Base-by-base conservation (phyloP, 2,329 filamentous ascomycete species). In the Aspergillus intermedius region DNA sequence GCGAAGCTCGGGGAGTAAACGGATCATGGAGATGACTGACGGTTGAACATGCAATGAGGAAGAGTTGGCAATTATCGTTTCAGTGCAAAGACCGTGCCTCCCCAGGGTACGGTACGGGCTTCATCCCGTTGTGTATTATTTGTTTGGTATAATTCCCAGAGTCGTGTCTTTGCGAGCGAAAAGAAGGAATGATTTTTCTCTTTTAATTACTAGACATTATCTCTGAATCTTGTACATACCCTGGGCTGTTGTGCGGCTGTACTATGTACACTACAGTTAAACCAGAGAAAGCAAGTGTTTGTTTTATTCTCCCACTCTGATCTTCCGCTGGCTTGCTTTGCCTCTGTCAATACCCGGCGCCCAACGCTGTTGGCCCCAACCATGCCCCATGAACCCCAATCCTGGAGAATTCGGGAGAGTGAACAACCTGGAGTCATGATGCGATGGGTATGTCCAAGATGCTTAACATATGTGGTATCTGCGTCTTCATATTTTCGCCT, bases 1-100 rank as follows among this genome's bases (percentile, higher is more conserved):
- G 77, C 81, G 61, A 74, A 89, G 61, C 70, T 72, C 46, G 73
- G 69, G 45, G 75, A 77, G 59, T 40, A 40, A 40, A 54, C 49
- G 42, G 59, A 59, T 58, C 68, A 66, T 57, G 62, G 46, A 40
- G 37, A 44, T 15, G 19, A 21, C 8, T 40, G 34, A 17, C n/a
- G 17, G 37, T 42, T 56, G 49, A 48, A 59, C 51, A 47, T 48
- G 54, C 48, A 56, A 50, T 58, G 57, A 57, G 60, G 60, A 60
- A 61, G 59, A 58, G 53, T 54, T 60, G 59, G 61, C 63, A 57
- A 50, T 55, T 49, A 59, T 40, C 7, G 25, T 65, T 57, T 61
- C 52, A 54, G 57, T 61, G 58, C 56, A 58, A 55, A 54, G 58
- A 54, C 55, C 55, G 62, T 62, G 61, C 63, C 59, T 62, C 58